These are phyloP conservation scores for Blastomyces percursus DNA, from an alignment of 2,329 filamentous ascomycete species.

Conservation along the genomic window DNA sequence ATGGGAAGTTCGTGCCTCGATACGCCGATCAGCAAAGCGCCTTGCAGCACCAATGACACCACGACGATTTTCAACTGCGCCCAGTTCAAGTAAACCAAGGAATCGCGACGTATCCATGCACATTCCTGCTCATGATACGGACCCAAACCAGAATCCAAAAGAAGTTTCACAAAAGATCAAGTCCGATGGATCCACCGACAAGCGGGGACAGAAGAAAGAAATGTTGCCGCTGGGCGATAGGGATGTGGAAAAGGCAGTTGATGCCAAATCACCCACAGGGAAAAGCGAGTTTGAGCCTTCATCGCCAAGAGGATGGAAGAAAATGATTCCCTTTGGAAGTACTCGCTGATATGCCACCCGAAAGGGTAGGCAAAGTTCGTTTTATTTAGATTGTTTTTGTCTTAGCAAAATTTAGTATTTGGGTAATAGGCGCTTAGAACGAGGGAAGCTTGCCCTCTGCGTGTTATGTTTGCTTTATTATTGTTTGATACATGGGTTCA, in stretches of 20 bases:
- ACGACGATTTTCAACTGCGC: background rate
- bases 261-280: background rate
- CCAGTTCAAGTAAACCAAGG: background rate
- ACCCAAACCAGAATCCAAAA: background rate
- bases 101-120: background rate
- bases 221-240: background rate
- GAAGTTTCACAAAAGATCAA: background rate
- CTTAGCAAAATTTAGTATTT: background rate
- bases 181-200: background rate
- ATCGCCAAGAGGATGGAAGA: constrained; percentile 1
- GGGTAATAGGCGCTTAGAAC: background rate
- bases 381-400: background rate
- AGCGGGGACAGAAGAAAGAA: background rate
- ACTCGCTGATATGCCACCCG: background rate
- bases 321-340: background rate
- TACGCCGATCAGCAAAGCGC: constrained; percentile 53
- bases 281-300: constrained; percentile 3
- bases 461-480: background rate
- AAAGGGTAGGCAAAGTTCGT: background rate
- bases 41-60: constrained; percentile 16
- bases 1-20: constrained; percentile 64
- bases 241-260: constrained; percentile 5
- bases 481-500: background rate
- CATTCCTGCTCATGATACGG: background rate
- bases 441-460: background rate